Percentiles rank a stretch among this genome's conserved stretches.
phyloP scores from a whole-genome alignment of 495 filamentous ascomycete genomes.

The Penicillium soppii region DNA sequence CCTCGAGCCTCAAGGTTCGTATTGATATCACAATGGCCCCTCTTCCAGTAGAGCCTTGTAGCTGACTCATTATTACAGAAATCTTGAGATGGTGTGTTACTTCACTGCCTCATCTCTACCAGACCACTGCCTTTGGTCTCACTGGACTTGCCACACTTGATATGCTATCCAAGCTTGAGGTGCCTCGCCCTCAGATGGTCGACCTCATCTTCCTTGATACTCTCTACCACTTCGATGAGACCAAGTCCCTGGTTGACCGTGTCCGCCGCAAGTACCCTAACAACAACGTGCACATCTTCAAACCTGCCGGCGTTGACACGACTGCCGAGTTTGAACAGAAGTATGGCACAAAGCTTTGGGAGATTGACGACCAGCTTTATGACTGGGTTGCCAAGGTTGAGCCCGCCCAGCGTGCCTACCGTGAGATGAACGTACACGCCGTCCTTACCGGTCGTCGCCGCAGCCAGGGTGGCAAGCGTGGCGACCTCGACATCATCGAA shows the following conservation, averaged over 20 bases:
- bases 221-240: conserved; percentile 92
- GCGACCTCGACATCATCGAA: conserved; percentile 84
- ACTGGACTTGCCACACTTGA: conserved; percentile 93
- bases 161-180: conserved; percentile 85
- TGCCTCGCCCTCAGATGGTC: conserved; percentile 64
- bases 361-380: conserved; percentile 82
- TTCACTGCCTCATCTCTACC: conserved; percentile 86
- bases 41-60: conserved; percentile 4
- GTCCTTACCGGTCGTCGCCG: conserved; percentile 92
- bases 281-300: conserved; percentile 82
- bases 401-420: conserved; percentile 89
- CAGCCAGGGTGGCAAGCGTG: conserved; percentile 91
- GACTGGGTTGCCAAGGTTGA: conserved; percentile 98
- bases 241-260: conserved; percentile 74
- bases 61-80: conserved; percentile 51
- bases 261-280: conserved; percentile 74
- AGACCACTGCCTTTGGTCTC: conserved; percentile 95
- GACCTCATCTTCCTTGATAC: conserved; percentile 98
- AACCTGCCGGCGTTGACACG: conserved; percentile 69
- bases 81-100: conserved; percentile 90
- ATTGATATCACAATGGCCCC: conserved; percentile 3
- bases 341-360: conserved; percentile 84
- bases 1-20: conserved; percentile 70
- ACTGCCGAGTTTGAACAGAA: conserved; percentile 73
- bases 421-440: conserved; percentile 83